These are phyloP conservation scores for Canavalia gladiata DNA, from an alignment of 306 rosid species.

Conservation along the genomic window DNA sequence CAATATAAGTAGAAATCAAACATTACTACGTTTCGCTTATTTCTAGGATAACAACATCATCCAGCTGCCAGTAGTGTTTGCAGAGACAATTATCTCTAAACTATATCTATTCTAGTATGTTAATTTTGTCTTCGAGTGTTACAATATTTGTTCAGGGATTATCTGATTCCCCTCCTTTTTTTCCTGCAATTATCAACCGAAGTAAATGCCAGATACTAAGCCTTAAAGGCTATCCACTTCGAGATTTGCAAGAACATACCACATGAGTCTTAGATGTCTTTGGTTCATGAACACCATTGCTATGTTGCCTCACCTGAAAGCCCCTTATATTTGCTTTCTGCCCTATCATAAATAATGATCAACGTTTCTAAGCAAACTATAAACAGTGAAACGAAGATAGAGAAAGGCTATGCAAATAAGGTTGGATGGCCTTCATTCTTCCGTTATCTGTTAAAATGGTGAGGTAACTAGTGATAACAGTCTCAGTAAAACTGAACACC, in stretches of 20 bases:
- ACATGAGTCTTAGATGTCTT: conserved; percentile 14
- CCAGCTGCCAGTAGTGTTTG: neutral
- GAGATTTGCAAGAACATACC: conserved; percentile 25
- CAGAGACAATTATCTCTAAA: neutral
- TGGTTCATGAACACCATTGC: conserved; percentile 43
- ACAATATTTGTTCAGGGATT: conserved; percentile 25
- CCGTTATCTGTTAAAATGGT: conserved; percentile 8
- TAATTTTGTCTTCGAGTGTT: conserved; percentile 23
- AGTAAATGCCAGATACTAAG: conserved; percentile 18
- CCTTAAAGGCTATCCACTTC: neutral
- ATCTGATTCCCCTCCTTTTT: conserved; percentile 18
- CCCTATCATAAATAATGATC: conserved; percentile 60
- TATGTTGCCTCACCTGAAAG: conserved; percentile 51
- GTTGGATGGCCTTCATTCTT: conserved; percentile 18
- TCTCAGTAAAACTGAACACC: conserved; percentile 21
- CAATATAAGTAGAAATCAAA: conserved; percentile 11
- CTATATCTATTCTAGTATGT: neutral
- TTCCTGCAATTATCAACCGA: conserved; percentile 23
- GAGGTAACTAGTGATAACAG: conserved; percentile 8
- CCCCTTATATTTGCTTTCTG: conserved; percentile 72
- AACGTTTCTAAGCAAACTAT: conserved; percentile 40
- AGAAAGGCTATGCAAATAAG: conserved; percentile 1
- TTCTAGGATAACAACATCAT: conserved; percentile 16
- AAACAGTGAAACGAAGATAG: conserved; percentile 36
- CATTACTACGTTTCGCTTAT: neutral